Conservation (phyloP, 257 asterid genomes). For the Nicotiana noctiflora region DNA sequence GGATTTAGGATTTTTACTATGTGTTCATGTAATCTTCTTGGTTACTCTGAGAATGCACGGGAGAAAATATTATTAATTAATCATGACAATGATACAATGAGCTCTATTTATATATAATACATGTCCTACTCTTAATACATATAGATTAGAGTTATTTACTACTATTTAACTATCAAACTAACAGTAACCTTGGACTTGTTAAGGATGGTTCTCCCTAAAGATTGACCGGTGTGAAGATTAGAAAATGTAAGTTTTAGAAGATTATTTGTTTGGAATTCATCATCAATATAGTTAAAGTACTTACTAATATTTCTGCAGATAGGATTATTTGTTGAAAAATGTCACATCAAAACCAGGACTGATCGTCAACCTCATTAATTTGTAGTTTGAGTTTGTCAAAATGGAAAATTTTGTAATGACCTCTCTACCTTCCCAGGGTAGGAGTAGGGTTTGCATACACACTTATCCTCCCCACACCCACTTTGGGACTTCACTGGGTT, state of each 20-base stretch:
- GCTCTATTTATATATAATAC: too few species aligned
- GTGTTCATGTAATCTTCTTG: neutral
- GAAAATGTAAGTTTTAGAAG: neutral
- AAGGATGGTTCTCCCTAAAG: neutral
- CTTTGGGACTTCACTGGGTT: too few species aligned
- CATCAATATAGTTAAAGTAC: neutral
- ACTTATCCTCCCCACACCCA: too few species aligned
- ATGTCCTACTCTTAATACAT: too few species aligned
- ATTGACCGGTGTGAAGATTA: neutral
- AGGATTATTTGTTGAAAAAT: neutral
- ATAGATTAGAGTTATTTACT: too few species aligned
- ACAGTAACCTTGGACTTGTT: neutral
- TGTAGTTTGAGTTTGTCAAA: neutral
- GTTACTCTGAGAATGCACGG: too few species aligned
- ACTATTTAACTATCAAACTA: too few species aligned
- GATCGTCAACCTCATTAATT: neutral
- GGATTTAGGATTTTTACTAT: neutral
- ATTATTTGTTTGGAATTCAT: neutral
- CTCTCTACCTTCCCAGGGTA: too few species aligned
- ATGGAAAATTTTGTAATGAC: neutral
- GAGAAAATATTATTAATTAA: too few species aligned
- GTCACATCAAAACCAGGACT: neutral
- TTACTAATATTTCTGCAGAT: neutral
- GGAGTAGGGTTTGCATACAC: too few species aligned
- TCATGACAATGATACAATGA: too few species aligned